Percentiles rank a stretch among this genome's conserved stretches.
phyloP scores from a whole-genome alignment of 179 eudicot genomes.

The Camellia oleifera region DNA sequence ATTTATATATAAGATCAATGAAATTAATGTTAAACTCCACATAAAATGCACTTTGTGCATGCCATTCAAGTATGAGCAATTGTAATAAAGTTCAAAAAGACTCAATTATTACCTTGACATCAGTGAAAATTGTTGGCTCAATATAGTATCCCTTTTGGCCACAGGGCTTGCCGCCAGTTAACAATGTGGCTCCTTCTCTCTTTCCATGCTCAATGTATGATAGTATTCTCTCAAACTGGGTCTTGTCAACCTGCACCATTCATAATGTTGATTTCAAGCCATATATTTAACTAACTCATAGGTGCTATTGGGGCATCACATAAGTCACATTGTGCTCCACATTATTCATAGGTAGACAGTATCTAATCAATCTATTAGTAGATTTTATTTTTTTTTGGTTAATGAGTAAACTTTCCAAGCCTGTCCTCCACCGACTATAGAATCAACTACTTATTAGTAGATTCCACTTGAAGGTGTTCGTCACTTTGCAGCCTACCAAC shows the following conservation, averaged over 20 bases:
- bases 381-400: background rate
- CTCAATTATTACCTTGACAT: constrained; percentile 41
- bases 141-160: constrained; percentile 57
- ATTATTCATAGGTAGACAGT: too few species aligned
- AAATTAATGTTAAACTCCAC: background rate
- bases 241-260: constrained; percentile 42
- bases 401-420: too few species aligned
- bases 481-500: too few species aligned
- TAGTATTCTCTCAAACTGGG: constrained; percentile 46
- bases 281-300: background rate
- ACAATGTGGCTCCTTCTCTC: constrained; percentile 59
- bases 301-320: too few species aligned
- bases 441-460: too few species aligned
- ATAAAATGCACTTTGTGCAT: background rate
- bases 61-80: background rate
- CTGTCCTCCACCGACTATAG: too few species aligned
- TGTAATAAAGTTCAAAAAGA: background rate
- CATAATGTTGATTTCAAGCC: too few species aligned
- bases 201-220: constrained; percentile 54
- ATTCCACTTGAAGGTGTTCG: too few species aligned
- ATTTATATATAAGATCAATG: background rate
- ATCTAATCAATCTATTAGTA: background rate
- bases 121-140: constrained; percentile 64
- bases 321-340: too few species aligned
- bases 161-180: constrained; percentile 57